A percentile compares a stretch with the other conserved stretches of the same genome.
Evolutionary conservation across 2,329 filamentous ascomycete species (phyloP).

Genomic region (Venturia carpophila): DNA sequence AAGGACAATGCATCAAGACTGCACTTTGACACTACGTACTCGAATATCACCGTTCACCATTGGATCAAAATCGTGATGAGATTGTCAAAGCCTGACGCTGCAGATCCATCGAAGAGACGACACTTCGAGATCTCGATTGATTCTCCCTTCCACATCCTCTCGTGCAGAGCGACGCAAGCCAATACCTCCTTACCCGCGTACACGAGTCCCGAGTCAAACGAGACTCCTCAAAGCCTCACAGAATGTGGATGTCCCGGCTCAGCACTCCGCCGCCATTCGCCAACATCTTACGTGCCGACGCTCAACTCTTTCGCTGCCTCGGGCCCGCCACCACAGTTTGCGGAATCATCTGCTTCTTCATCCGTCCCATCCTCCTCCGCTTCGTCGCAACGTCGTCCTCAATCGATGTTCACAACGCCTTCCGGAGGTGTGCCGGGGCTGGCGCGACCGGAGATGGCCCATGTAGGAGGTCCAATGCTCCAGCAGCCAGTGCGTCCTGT

Average conservation of each 20-base stretch:
- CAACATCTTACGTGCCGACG: conserved; percentile 47
- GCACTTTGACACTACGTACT: conserved; percentile 87
- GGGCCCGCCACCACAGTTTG: neutral
- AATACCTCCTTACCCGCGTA: conserved; percentile 84
- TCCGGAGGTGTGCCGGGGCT: conserved; percentile 33
- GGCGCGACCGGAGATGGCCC: conserved; percentile 42
- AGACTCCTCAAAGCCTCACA: conserved; percentile 30
- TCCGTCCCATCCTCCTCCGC: neutral
- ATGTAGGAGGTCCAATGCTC: conserved; percentile 38
- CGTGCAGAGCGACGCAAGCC: conserved; percentile 84
- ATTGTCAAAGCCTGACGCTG: conserved; percentile 73
- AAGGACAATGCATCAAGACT: conserved; percentile 58
- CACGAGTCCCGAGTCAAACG: conserved; percentile 44
- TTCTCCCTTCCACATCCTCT: conserved; percentile 87
- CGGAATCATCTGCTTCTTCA: neutral
- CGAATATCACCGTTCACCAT: conserved; percentile 87
- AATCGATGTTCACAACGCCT: conserved; percentile 2
- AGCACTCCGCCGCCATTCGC: conserved; percentile 42
- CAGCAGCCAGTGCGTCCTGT: conserved; percentile 20
- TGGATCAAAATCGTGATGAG: conserved; percentile 98
- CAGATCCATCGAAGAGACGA: conserved; percentile 68
- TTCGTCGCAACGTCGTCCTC: conserved; percentile 23
- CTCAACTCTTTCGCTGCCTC: conserved; percentile 44
- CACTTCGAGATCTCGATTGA: conserved; percentile 97
- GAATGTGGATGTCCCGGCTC: conserved; percentile 63